A percentile compares a stretch with the other conserved stretches of the same genome.
phyloP scores from a whole-genome alignment of 768 basidiomycete genomes.

The Goffeauzyma gilvescens region DNA sequence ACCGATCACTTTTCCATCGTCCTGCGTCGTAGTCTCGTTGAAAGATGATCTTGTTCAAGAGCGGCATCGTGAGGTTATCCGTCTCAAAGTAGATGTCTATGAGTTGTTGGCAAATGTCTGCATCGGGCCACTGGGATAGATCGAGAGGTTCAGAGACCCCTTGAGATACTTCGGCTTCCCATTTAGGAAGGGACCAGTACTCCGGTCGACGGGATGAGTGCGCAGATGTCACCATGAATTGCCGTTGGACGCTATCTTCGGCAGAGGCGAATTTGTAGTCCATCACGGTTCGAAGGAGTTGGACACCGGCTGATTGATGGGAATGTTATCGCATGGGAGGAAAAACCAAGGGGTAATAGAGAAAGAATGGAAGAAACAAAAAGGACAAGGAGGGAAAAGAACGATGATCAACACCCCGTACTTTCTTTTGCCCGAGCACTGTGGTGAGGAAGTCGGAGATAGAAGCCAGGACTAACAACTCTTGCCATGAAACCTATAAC shows the following conservation, averaged over 20 bases:
- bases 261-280: slow-evolving; percentile 17
- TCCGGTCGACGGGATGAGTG: slow-evolving; percentile 21
- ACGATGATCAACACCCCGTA: neutral
- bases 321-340: neutral
- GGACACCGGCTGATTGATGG: slow-evolving; percentile 16
- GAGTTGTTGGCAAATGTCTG: slow-evolving; percentile 40
- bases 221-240: slow-evolving; percentile 1
- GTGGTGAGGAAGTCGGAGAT: too few species aligned
- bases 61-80: slow-evolving; percentile 43
- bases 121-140: slow-evolving; percentile 41
- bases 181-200: slow-evolving; percentile 28
- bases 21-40: slow-evolving; percentile 38
- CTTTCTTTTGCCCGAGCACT: neutral
- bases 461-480: slow-evolving; percentile 12
- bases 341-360: neutral
- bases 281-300: slow-evolving; percentile 19
- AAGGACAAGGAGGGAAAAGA: neutral
- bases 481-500: slow-evolving; percentile 29
- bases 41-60: slow-evolving; percentile 53
- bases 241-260: neutral
- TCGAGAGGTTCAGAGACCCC: slow-evolving; percentile 17
- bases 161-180: slow-evolving; percentile 30
- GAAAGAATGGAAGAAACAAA: neutral
- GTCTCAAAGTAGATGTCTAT: slow-evolving; percentile 48
- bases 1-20: slow-evolving; percentile 38